Conservation (phyloP, 2,329 filamentous ascomycete species). For the Cercospora sp. region DNA sequence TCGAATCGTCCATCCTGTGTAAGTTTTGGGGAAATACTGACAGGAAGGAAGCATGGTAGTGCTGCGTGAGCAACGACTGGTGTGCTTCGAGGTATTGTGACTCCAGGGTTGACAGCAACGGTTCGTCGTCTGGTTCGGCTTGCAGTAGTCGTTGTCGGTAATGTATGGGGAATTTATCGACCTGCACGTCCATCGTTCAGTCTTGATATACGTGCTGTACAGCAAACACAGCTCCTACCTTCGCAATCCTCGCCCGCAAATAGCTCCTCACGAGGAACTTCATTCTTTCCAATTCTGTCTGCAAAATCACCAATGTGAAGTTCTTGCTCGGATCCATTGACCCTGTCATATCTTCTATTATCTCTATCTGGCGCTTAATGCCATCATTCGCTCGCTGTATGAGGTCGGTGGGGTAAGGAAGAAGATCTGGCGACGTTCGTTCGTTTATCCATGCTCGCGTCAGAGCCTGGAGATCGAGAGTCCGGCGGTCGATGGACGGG, state of each 20-base stretch:
- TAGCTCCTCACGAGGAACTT: constrained; percentile 87
- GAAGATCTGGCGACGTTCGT: constrained; percentile 82
- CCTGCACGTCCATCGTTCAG: constrained; percentile 48
- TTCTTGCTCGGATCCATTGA: constrained; percentile 88
- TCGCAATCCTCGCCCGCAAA: constrained; percentile 80
- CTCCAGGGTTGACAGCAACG: constrained; percentile 70
- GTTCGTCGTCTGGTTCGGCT: constrained; percentile 26
- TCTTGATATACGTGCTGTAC: background rate
- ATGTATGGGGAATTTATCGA: constrained; percentile 74
- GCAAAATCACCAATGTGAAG: constrained; percentile 89
- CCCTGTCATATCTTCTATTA: constrained; percentile 64
- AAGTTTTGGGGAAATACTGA: constrained; percentile 75
- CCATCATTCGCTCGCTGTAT: constrained; percentile 50
- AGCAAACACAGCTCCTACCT: constrained; percentile 45
- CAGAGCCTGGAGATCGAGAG: constrained; percentile 79
- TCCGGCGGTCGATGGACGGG: constrained; percentile 54
- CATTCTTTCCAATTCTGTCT: constrained; percentile 92
- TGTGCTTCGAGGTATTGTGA: constrained; percentile 80
- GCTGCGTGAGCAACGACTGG: constrained; percentile 77
- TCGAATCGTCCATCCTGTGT: constrained; percentile 85
- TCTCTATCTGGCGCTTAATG: constrained; percentile 32
- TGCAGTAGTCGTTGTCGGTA: constrained; percentile 58
- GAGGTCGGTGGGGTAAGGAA: constrained; percentile 73
- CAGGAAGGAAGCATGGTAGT: constrained; percentile 85
- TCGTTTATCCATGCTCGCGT: constrained; percentile 94